phyloP scores from a whole-genome alignment of 225 moss, liverwort and hornwort genomes.

The Straminergon stramineum region DNA sequence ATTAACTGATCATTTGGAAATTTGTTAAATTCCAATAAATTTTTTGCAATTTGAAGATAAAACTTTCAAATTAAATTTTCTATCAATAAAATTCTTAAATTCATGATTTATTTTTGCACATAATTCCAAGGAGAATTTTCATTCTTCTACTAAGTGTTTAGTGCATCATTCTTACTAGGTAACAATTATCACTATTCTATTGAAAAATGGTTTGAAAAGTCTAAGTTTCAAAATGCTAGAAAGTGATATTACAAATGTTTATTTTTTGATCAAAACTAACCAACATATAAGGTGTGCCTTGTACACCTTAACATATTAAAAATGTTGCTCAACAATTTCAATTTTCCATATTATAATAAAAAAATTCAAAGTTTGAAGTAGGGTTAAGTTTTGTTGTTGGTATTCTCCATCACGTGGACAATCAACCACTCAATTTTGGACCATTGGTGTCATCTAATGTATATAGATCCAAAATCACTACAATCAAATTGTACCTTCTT shows the following conservation, averaged over 20 bases:
- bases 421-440: background rate
- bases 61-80: background rate
- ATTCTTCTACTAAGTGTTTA: background rate
- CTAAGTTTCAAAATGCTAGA: background rate
- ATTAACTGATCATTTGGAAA: background rate
- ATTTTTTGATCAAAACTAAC: background rate
- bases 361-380: background rate
- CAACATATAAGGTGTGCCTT: background rate
- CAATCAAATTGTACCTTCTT: background rate
- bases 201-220: background rate
- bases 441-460: background rate
- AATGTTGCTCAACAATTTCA: background rate
- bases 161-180: accelerated
- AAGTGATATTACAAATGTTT: background rate
- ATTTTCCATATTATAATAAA: background rate
- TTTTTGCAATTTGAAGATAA: background rate
- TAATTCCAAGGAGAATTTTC: no score
- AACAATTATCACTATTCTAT: background rate
- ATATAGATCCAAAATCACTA: background rate
- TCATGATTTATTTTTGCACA: background rate
- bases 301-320: background rate
- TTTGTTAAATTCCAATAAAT: background rate
- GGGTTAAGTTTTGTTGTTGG: background rate
- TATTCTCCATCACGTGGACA: background rate
- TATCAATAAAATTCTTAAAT: background rate